These are phyloP conservation scores for Penicillium sp. DNA, from an alignment of 2,329 filamentous ascomycete species.

Conservation along the genomic window DNA sequence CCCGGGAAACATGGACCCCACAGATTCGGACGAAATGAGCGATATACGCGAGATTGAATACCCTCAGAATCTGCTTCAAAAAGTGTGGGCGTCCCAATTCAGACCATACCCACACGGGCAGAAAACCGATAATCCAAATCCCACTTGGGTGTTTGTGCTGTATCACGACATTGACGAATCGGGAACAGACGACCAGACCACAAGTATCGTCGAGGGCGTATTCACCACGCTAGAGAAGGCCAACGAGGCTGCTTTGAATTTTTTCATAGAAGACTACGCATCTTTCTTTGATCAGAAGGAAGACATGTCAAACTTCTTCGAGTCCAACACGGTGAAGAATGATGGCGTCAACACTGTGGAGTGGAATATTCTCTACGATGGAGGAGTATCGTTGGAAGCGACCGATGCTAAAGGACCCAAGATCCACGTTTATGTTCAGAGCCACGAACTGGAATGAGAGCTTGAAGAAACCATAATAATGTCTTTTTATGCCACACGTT, in stretches of 20 bases:
- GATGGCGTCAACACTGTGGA: background rate
- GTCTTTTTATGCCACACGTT: background rate
- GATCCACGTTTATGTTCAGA: background rate
- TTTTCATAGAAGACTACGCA: slow-evolving; percentile 4
- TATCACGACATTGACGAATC: background rate
- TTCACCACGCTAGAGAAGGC: slow-evolving; percentile 6
- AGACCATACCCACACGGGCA: background rate
- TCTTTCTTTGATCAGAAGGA: background rate
- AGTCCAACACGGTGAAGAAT: background rate
- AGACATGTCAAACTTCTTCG: slow-evolving; percentile 1
- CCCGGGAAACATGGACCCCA: background rate
- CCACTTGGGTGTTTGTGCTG: background rate
- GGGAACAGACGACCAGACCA: background rate
- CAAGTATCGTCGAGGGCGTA: slow-evolving; percentile 6
- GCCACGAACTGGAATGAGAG: background rate
- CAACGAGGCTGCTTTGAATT: slow-evolving; percentile 6
- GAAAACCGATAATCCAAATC: background rate
- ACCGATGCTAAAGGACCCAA: background rate
- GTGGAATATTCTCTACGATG: background rate
- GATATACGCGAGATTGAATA: background rate
- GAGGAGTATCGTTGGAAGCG: slow-evolving; percentile 1
- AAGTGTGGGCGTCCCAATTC: background rate
- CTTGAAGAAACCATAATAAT: background rate
- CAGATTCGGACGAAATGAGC: background rate
- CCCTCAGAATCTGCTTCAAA: slow-evolving; percentile 1